Conservation (phyloP, 78 protist genomes). For the Planoprotostelium fungivorum region DNA sequence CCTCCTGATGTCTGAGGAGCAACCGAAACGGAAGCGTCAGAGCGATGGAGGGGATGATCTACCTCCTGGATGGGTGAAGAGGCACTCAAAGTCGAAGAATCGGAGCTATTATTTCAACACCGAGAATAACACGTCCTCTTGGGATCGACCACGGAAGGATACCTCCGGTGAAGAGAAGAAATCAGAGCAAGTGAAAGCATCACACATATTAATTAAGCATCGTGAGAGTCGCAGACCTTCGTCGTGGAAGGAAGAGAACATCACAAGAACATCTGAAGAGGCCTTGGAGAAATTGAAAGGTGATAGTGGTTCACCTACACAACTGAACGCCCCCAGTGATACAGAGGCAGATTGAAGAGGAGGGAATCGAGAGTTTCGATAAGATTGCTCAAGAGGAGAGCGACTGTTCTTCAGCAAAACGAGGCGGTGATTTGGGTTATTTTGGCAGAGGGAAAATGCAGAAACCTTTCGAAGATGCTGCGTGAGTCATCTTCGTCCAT, state of each 20-base stretch:
- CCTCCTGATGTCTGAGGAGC: no score
- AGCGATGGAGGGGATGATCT: no score
- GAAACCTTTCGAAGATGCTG: constrained; percentile 50
- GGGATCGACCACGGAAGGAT: neutral
- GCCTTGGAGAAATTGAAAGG: constrained; percentile 48
- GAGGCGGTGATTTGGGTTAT: constrained; percentile 71
- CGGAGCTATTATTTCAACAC: neutral
- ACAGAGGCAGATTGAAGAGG: neutral
- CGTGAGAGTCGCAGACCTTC: constrained; percentile 56
- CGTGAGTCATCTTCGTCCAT: constrained; percentile 5
- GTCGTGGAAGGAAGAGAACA: constrained; percentile 45
- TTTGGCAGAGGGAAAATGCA: constrained; percentile 83
- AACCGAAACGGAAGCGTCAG: no score
- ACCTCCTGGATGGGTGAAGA: neutral
- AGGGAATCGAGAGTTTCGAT: constrained; percentile 10
- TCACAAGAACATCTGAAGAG: constrained; percentile 63
- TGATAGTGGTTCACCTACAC: neutral
- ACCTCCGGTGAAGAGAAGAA: neutral
- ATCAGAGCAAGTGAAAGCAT: neutral
- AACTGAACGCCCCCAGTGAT: neutral
- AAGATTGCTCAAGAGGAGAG: constrained; percentile 43
- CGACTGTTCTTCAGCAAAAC: constrained; percentile 72
- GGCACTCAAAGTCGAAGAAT: neutral
- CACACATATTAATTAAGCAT: constrained; percentile 79
- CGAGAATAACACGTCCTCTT: neutral